Evolutionary conservation across 352 stramenopile species (phyloP).

Genomic region (Phytophthora sp.): DNA sequence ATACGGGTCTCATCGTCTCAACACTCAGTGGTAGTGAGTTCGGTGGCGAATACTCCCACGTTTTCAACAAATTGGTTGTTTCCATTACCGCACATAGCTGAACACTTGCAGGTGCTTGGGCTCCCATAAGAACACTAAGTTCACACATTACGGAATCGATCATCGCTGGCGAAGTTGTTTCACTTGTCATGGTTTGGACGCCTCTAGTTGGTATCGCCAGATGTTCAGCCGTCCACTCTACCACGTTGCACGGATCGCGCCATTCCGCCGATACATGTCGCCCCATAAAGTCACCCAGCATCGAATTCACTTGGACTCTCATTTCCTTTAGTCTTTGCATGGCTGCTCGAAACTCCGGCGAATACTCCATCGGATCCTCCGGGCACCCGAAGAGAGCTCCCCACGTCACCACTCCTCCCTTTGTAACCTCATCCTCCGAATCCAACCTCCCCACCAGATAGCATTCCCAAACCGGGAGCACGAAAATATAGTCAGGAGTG

Average conservation of each 20-base stretch:
- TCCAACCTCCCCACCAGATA: slow-evolving; percentile 15
- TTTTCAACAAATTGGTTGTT: background rate
- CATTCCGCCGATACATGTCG: slow-evolving; percentile 1
- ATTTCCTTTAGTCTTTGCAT: slow-evolving; percentile 17
- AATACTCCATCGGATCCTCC: slow-evolving; percentile 10
- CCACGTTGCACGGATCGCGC: background rate
- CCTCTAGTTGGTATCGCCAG: slow-evolving; percentile 16
- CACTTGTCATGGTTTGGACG: background rate
- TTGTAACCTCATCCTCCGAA: background rate
- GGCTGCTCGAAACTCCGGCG: slow-evolving; percentile 5
- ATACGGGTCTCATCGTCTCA: slow-evolving; percentile 10
- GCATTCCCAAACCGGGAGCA: slow-evolving; percentile 20
- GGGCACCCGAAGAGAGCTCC: slow-evolving; percentile 10
- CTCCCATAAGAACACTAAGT: background rate
- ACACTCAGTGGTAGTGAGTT: background rate
- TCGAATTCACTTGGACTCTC: background rate
- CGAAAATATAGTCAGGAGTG: no score
- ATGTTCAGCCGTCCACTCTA: slow-evolving; percentile 21
- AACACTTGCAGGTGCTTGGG: slow-evolving; percentile 2
- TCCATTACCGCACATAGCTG: slow-evolving; percentile 15
- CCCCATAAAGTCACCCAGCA: slow-evolving; percentile 9
- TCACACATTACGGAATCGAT: background rate
- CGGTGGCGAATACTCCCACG: background rate
- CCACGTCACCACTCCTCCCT: background rate
- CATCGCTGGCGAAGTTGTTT: background rate